These are phyloP conservation scores for Cutaneotrichosporon arboriforme DNA, from an alignment of 1,284 basidiomycete genomes.

Conservation along the genomic window DNA sequence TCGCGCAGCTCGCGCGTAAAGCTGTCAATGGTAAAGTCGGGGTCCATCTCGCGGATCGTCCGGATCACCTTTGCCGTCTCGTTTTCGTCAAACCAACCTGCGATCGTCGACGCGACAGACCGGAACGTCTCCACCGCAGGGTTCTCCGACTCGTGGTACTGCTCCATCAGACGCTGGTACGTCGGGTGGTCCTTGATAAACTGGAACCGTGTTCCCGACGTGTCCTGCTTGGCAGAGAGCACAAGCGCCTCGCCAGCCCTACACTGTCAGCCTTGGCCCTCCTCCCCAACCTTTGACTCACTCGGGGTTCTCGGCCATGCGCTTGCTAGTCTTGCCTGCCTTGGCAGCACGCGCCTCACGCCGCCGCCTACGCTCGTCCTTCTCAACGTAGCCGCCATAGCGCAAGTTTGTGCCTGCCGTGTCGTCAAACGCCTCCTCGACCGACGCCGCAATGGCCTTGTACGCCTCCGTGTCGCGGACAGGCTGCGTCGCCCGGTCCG, in stretches of 20 bases:
- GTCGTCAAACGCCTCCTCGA: slow-evolving; percentile 90
- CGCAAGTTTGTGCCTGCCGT: slow-evolving; percentile 59
- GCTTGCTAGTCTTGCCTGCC: slow-evolving; percentile 62
- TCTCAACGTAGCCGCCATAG: slow-evolving; percentile 90
- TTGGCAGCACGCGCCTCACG: slow-evolving; percentile 71
- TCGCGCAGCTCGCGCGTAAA: slow-evolving; percentile 90
- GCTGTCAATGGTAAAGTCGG: slow-evolving; percentile 73
- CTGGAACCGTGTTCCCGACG: slow-evolving; percentile 51
- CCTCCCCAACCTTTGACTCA: slow-evolving; percentile 50
- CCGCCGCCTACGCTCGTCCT: slow-evolving; percentile 71
- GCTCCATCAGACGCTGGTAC: slow-evolving; percentile 55
- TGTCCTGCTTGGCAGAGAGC: slow-evolving; percentile 49
- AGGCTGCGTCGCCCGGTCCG: slow-evolving; percentile 75
- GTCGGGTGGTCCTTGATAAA: slow-evolving; percentile 57
- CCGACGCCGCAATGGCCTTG: slow-evolving; percentile 80
- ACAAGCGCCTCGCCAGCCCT: slow-evolving; percentile 82
- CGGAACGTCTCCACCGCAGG: slow-evolving; percentile 77
- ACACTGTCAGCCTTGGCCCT: not conserved
- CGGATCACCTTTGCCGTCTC: slow-evolving; percentile 92
- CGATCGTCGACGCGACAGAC: slow-evolving; percentile 75
- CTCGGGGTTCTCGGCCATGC: slow-evolving; percentile 68
- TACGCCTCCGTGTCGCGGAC: slow-evolving; percentile 94
- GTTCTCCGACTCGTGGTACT: slow-evolving; percentile 91
- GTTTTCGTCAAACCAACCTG: slow-evolving; percentile 89
- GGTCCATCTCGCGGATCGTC: slow-evolving; percentile 80